Percentiles rank a stretch among this genome's conserved stretches.
Evolutionary conservation across 1,284 basidiomycete genomes (phyloP).

Genomic region (Tremellales sp.): DNA sequence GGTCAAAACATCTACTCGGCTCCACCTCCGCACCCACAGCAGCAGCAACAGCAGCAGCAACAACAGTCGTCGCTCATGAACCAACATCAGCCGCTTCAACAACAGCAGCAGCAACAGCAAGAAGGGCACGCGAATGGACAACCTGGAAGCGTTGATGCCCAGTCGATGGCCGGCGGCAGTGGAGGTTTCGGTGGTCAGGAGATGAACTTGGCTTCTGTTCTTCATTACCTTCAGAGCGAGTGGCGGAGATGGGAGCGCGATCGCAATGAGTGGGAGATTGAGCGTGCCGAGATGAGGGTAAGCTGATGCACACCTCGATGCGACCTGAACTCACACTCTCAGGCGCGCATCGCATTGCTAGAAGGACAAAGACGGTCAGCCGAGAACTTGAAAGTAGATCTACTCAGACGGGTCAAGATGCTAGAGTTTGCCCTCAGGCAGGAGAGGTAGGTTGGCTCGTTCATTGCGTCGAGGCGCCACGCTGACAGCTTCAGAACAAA

Average conservation of each 20-base stretch:
- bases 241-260: constrained; percentile 96
- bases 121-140: constrained; percentile 12
- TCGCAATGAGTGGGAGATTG: constrained; percentile 99
- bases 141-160: constrained; percentile 3
- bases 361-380: constrained; percentile 94
- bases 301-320: constrained; percentile 51
- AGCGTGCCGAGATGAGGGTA: constrained; percentile 97
- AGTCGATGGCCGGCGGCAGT: constrained; percentile 12
- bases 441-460: constrained; percentile 66
- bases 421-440: constrained; percentile 91
- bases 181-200: constrained; percentile 50
- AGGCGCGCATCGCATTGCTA: constrained; percentile 94
- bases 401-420: constrained; percentile 97
- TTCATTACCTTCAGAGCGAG: constrained; percentile 97
- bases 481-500: constrained; percentile 60
- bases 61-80: constrained; percentile 15
- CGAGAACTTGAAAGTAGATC: constrained; percentile 93
- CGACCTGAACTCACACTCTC: too few relatives aligned
- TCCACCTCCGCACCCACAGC: too few relatives aligned
- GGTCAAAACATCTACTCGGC: too few relatives aligned
- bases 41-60: constrained; percentile 11
- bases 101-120: constrained; percentile 17
- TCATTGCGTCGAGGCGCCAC: constrained; percentile 4
- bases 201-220: constrained; percentile 86
- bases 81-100: constrained; percentile 7